Base-by-base conservation (phyloP, 2,329 filamentous ascomycete genomes). In the Botrytis medusae region DNA sequence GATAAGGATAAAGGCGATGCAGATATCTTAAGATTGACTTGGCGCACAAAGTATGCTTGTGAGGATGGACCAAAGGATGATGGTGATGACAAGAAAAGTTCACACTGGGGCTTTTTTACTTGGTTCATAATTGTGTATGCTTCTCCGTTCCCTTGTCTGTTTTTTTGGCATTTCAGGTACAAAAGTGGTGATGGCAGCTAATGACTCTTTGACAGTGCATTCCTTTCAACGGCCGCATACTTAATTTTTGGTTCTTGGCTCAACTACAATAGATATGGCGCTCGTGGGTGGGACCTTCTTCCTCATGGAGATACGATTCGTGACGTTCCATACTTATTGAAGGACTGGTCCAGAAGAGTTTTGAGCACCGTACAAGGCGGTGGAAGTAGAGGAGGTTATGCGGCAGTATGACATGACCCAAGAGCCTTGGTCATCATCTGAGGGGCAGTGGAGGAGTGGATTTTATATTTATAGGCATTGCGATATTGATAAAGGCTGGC, bases 201-300 rank as follows among this genome's bases (percentile, higher is more conserved):
- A 76, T 37, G n/a, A 62, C 8, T 71, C 32, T 48, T 48, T 48
- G 34, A n/a, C 77, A 97, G 95, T 78, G 84, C 92, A 74, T 99
- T 99, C 88, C 87, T 98, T 75, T 89, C 89, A 63, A 92, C 90
- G 59, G 94, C 96, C 2, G 85, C 95, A 37, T 99, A 98, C 84
- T 91, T 99, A 77, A 97, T 98, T 82, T 98, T 98, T 81, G 95
- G 95, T 76, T 97, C 95, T 32, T 99, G 96, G 96, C 90, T 98
- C 82, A 98, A 98, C 86, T 98, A 98, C 87, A 98, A 94, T 85
- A 93, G 95, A 75, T 97, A 97, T 83, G 95, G 95, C 65, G 95
- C 95, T 70, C 89, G 95, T 62, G 96, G 96, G 73, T 98, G 95
- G 95, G 96, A 98, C 80, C 87, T 98, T 29, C 86, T 98, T 29